Evolutionary conservation across 306 rosid genomes (phyloP).

Genomic region (Lathyrus aphaca): DNA sequence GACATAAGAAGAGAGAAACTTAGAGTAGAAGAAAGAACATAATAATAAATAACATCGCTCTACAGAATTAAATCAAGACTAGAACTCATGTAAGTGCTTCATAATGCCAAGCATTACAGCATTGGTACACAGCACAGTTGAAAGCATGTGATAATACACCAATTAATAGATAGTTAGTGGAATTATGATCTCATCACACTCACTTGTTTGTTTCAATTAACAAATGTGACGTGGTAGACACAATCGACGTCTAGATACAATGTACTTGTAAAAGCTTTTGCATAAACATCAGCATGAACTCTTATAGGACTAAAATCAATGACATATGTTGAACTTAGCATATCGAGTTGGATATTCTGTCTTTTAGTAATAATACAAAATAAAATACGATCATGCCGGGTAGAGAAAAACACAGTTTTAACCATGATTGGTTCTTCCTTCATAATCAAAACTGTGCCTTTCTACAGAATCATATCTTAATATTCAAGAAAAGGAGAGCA

Average conservation of each 20-base stretch:
- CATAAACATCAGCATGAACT: constrained; percentile 24
- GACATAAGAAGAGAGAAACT: constrained; percentile 23
- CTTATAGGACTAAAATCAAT: constrained; percentile 8
- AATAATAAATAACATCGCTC: not conserved
- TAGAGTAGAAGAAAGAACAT: constrained; percentile 26
- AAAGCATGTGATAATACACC: constrained; percentile 27
- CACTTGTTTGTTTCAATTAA: constrained; percentile 38
- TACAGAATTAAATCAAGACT: constrained; percentile 3
- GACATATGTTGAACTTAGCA: not conserved
- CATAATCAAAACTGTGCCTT: not conserved
- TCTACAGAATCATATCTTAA: constrained; percentile 8
- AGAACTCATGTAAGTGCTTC: constrained; percentile 33
- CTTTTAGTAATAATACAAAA: too few relatives aligned
- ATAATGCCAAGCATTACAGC: constrained; percentile 25
- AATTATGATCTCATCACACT: constrained; percentile 40
- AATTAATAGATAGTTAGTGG: constrained; percentile 40
- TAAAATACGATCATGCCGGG: too few relatives aligned
- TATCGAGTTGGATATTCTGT: too few relatives aligned
- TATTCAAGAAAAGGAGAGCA: constrained; percentile 2
- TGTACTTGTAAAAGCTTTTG: constrained; percentile 40
- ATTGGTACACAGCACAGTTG: constrained; percentile 13
- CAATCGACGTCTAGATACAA: constrained; percentile 42
- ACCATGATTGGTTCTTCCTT: constrained; percentile 21
- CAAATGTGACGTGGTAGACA: constrained; percentile 11
- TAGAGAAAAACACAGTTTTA: not conserved